These are phyloP conservation scores for Plasmodium knowlesi DNA, from an alignment of 169 alveolate species.

Conservation along the genomic window DNA sequence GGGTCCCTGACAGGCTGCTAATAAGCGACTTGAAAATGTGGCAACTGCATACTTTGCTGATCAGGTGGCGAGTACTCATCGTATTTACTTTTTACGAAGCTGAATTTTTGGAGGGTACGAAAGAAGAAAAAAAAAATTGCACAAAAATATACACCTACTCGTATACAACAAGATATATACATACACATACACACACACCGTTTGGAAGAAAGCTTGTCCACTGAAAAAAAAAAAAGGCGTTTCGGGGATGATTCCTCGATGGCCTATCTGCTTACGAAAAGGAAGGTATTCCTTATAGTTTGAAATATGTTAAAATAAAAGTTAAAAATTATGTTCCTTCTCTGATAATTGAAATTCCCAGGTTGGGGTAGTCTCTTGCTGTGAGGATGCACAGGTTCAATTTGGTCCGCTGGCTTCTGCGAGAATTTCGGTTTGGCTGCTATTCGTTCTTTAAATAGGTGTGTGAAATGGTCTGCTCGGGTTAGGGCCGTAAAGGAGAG, in stretches of 20 bases:
- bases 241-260: background rate
- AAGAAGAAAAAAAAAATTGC: background rate
- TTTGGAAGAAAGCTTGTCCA: background rate
- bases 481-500: background rate
- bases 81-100: background rate
- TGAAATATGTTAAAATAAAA: conserved; percentile 52
- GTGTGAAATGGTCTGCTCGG: conserved; percentile 34
- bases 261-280: conserved; percentile 11
- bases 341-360: conserved; percentile 17
- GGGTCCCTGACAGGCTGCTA: conserved; percentile 56
- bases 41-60: background rate
- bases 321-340: conserved; percentile 28
- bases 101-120: background rate
- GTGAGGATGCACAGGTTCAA: conserved; percentile 19
- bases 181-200: background rate
- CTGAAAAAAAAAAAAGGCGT: background rate
- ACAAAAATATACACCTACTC: background rate
- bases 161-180: background rate
- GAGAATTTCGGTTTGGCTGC: conserved; percentile 71
- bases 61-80: conserved; percentile 3
- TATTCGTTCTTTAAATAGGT: conserved; percentile 66
- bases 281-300: conserved; percentile 20
- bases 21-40: conserved; percentile 15
- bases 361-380: conserved; percentile 53
- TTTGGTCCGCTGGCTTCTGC: conserved; percentile 14